These are phyloP conservation scores for Aspergillus sp. DNA, from an alignment of 2,329 filamentous ascomycete species.

Conservation along the genomic window DNA sequence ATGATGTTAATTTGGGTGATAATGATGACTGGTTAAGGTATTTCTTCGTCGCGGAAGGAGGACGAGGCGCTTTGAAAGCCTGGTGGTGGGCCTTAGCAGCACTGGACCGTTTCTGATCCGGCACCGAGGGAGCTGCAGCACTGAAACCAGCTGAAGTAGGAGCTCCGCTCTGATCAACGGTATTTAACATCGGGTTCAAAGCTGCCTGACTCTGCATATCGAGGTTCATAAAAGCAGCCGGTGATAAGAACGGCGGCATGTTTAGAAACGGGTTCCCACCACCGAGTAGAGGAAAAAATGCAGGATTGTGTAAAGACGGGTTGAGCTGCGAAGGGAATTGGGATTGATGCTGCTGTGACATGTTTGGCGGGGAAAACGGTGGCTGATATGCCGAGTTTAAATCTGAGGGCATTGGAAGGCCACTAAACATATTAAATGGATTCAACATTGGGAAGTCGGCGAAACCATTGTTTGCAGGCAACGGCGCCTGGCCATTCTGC, in stretches of 20 bases:
- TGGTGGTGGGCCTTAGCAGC: background rate
- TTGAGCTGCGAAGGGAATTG: conserved; percentile 5
- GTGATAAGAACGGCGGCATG: conserved; percentile 13
- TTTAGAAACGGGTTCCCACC: conserved; percentile 7
- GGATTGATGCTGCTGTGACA: conserved; percentile 5
- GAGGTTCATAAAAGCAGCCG: conserved; percentile 15
- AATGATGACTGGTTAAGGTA: conserved; percentile 62
- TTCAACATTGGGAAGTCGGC: conserved; percentile 9
- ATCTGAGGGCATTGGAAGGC: background rate
- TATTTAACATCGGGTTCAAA: conserved; percentile 11
- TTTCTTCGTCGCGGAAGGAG: conserved; percentile 56
- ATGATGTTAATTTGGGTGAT: conserved; percentile 41
- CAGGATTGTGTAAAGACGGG: conserved; percentile 6
- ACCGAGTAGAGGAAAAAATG: conserved; percentile 13
- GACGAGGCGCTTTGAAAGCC: conserved; percentile 21
- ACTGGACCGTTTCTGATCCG: background rate
- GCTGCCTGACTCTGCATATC: conserved; percentile 7
- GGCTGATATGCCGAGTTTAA: conserved; percentile 1
- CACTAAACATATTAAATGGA: conserved; percentile 5
- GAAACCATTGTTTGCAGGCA: background rate
- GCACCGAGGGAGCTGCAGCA: background rate
- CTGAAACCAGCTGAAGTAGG: background rate
- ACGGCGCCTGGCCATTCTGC: background rate
- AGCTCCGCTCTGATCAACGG: conserved; percentile 6
- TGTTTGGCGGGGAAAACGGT: conserved; percentile 10